Percentiles rank a stretch among this genome's conserved stretches.
Conservation (phyloP, 345 rosid species). For the Eucalyptus erythrocorys region DNA sequence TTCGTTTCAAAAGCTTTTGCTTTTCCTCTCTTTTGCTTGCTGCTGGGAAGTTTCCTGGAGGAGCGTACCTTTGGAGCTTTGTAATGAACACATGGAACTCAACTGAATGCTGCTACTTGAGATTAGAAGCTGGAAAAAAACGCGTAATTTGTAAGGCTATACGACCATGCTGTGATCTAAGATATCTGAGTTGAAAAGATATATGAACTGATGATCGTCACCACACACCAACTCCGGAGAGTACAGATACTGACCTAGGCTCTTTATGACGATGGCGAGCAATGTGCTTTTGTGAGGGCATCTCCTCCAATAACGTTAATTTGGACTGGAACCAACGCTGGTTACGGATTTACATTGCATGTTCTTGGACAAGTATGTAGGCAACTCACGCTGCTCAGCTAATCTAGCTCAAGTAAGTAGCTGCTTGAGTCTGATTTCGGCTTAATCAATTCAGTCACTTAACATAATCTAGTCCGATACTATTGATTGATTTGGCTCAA, state of each 20-base stretch:
- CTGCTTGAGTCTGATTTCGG: neutral
- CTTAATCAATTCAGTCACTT: neutral
- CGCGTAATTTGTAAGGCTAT: neutral
- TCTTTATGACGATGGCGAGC: neutral
- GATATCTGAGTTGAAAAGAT: neutral
- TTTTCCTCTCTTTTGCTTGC: neutral
- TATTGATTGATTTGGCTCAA: neutral
- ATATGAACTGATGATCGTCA: neutral
- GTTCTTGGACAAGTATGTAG: neutral
- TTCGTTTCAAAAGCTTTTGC: neutral
- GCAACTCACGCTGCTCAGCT: neutral
- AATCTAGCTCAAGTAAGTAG: neutral
- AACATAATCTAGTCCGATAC: neutral
- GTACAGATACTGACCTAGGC: neutral
- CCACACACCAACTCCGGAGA: neutral
- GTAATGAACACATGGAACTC: neutral
- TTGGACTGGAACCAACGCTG: neutral
- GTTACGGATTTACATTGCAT: neutral
- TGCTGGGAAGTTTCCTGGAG: conserved; percentile 27
- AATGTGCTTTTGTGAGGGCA: neutral
- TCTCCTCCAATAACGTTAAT: neutral
- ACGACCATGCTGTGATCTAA: neutral
- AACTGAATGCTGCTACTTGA: neutral
- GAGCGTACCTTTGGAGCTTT: neutral
- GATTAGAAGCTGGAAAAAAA: neutral